Conservation (phyloP, 2,329 filamentous ascomycete species). For the Leptographium radiaticola region DNA sequence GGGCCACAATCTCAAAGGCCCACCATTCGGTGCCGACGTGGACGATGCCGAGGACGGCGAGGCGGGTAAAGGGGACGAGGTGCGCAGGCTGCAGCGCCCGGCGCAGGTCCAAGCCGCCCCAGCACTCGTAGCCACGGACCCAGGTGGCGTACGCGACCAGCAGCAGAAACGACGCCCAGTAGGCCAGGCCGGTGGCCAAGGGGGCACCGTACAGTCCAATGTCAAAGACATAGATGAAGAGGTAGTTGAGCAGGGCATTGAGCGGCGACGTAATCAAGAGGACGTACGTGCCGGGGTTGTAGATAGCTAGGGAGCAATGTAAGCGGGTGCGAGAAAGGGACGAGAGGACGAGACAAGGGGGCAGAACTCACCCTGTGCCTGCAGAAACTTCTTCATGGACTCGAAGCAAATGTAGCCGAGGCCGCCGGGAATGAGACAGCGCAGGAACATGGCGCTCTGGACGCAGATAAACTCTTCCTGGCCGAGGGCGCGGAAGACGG, state of each 20-base stretch:
- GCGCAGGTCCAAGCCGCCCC: conserved; percentile 57
- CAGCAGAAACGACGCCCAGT: conserved; percentile 72
- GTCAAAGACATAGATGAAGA: conserved; percentile 60
- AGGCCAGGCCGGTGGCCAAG: conserved; percentile 69
- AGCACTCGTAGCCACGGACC: conserved; percentile 59
- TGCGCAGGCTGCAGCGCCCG: conserved; percentile 45
- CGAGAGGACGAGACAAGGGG: conserved; percentile 17
- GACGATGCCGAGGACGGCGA: conserved; percentile 63
- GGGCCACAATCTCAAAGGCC: conserved; percentile 83
- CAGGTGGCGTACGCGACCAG: conserved; percentile 62
- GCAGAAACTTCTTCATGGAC: conserved; percentile 72
- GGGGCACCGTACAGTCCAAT: conserved; percentile 69
- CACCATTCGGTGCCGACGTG: conserved; percentile 90
- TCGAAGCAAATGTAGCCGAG: conserved; percentile 84
- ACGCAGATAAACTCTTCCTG: conserved; percentile 67
- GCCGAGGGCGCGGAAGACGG: conserved; percentile 59
- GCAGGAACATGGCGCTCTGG: conserved; percentile 61
- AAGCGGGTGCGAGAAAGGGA: background rate
- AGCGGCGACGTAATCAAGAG: conserved; percentile 71
- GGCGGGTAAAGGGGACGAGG: conserved; percentile 55
- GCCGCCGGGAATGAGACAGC: conserved; percentile 63
- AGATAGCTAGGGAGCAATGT: conserved; percentile 31
- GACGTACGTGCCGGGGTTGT: conserved; percentile 70
- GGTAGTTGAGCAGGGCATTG: conserved; percentile 67
- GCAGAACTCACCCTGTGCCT: conserved; percentile 69